Evolutionary conservation across 1,139 yeast genomes (phyloP).

Genomic region (Hyphopichia buzzinii): DNA sequence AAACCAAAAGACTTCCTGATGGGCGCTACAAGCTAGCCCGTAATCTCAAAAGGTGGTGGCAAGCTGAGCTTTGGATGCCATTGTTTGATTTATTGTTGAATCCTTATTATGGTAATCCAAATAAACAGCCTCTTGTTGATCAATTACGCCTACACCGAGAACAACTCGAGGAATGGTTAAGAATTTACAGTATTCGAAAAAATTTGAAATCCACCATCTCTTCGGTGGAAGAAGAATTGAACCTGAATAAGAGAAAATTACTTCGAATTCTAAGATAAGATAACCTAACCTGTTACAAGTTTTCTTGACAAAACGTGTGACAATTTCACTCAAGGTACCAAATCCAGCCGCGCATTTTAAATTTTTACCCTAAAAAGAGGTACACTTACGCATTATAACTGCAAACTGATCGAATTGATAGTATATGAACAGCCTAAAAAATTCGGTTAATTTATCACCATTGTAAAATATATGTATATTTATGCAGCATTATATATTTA

Average conservation of each 20-base stretch:
- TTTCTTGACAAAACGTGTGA: no score
- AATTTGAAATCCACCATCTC: conserved; percentile 16
- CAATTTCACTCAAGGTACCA: no score
- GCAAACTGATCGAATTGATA: no score
- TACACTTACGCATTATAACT: no score
- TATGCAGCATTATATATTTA: no score
- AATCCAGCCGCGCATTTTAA: no score
- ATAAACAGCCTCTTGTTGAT: conserved; percentile 39
- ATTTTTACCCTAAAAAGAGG: no score
- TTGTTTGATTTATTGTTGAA: conserved; percentile 67
- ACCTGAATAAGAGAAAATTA: conserved; percentile 12
- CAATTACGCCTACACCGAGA: conserved; percentile 35
- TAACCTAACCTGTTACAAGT: no score
- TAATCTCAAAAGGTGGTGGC: conserved; percentile 76
- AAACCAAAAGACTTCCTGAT: conserved; percentile 26
- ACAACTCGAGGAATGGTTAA: conserved; percentile 46
- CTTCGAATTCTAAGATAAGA: conserved; percentile 1
- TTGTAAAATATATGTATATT: no score
- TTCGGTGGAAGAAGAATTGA: conserved; percentile 22
- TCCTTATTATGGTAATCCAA: conserved; percentile 31
- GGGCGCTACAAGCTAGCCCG: conserved; percentile 37
- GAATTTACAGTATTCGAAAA: conserved; percentile 16
- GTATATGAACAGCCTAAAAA: no score
- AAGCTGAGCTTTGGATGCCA: conserved; percentile 64
- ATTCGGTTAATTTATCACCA: no score